phyloP scores from a whole-genome alignment of 768 basidiomycete genomes.

The Mycena vitilis region DNA sequence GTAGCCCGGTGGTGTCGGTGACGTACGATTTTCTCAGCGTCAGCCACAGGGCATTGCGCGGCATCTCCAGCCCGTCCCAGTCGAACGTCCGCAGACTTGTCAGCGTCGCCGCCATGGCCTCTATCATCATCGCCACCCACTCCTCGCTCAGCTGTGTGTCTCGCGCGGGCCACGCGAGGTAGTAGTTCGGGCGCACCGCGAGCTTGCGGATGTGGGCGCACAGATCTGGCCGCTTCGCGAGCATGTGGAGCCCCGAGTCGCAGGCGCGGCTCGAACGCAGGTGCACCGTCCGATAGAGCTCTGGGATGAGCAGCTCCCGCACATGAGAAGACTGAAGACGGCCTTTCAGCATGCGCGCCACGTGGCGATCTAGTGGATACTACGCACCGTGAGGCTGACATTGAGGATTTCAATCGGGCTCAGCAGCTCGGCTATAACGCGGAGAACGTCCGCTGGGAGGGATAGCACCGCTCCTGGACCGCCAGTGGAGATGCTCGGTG shows the following conservation, averaged over 20 bases:
- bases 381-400: constrained; percentile 55
- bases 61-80: constrained; percentile 65
- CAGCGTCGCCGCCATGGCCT: constrained; percentile 46
- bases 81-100: constrained; percentile 57
- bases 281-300: constrained; percentile 57
- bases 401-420: constrained; percentile 53
- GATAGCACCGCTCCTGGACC: constrained; percentile 39
- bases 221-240: constrained; percentile 48
- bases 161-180: constrained; percentile 61
- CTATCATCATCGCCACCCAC: constrained; percentile 54
- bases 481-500: constrained; percentile 40
- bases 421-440: constrained; percentile 52
- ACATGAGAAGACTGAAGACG: constrained; percentile 45
- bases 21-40: constrained; percentile 53
- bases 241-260: constrained; percentile 49
- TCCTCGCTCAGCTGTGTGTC: constrained; percentile 54
- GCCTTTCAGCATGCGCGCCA: constrained; percentile 12
- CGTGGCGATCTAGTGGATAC: constrained; percentile 1
- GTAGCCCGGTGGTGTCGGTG: constrained; percentile 5
- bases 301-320: constrained; percentile 44
- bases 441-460: constrained; percentile 53
- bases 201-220: constrained; percentile 55
- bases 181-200: constrained; percentile 62
- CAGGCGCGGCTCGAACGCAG: constrained; percentile 58
- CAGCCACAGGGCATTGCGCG: constrained; percentile 55